A percentile compares a stretch with the other conserved stretches of the same genome.
Conservation (phyloP, 148 eudicot species). For the Talinum fruticosum region DNA sequence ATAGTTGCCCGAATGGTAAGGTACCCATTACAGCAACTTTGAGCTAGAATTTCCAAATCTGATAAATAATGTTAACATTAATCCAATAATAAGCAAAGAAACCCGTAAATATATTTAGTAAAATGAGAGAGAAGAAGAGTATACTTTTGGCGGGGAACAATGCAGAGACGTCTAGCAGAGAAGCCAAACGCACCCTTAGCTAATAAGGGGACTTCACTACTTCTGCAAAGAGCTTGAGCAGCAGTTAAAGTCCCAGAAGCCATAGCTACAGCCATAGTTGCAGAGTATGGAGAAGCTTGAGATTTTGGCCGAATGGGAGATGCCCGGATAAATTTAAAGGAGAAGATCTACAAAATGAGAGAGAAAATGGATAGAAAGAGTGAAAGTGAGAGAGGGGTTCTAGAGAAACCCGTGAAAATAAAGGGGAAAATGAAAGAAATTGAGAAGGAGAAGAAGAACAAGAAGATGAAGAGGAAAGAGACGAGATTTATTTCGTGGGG, state of each 20-base stretch:
- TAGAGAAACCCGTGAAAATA: slow-evolving; percentile 18
- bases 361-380: background rate
- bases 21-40: background rate
- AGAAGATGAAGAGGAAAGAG: slow-evolving; percentile 22
- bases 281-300: background rate
- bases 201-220: slow-evolving; percentile 34
- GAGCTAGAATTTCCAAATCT: background rate
- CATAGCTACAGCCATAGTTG: slow-evolving; percentile 68
- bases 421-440: background rate
- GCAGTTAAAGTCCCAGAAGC: slow-evolving; percentile 47
- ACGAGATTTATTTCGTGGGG: slow-evolving; percentile 18
- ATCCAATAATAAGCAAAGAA: background rate
- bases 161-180: slow-evolving; percentile 38
- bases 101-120: background rate
- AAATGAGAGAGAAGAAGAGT: background rate
- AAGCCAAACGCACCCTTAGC: slow-evolving; percentile 40
- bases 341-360: slow-evolving; percentile 22
- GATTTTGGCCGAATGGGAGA: background rate
- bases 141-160: slow-evolving; percentile 48
- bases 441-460: background rate
- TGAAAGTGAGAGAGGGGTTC: background rate
- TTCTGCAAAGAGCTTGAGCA: slow-evolving; percentile 40
- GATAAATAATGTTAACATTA: background rate
- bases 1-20: background rate
- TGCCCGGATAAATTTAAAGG: background rate